These are phyloP conservation scores for Fusarium burgessii DNA, from an alignment of 2,329 filamentous ascomycete genomes.

Conservation along the genomic window DNA sequence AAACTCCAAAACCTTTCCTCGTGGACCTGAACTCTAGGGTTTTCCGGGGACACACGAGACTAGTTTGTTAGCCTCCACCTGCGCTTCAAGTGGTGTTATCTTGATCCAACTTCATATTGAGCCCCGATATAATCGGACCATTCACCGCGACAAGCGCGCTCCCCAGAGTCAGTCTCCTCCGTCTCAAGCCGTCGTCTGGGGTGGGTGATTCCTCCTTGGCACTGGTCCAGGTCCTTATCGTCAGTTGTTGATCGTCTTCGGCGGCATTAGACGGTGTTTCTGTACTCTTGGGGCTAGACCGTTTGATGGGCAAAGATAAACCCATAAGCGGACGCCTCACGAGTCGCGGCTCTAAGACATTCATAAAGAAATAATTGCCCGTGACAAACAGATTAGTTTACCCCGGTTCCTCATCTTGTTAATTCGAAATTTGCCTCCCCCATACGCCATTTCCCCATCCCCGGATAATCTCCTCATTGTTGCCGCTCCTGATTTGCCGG, in stretches of 20 bases:
- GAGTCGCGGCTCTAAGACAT: constrained; percentile 31
- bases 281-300: constrained; percentile 36
- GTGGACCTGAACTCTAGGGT: background rate
- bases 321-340: constrained; percentile 22
- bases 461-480: constrained; percentile 37
- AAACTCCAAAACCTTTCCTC: constrained; percentile 24
- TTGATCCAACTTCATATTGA: constrained; percentile 29
- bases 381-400: constrained; percentile 20
- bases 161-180: constrained; percentile 40
- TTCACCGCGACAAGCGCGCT: constrained; percentile 47
- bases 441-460: constrained; percentile 36
- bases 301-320: constrained; percentile 26
- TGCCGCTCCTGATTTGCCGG: constrained; percentile 30
- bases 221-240: constrained; percentile 38
- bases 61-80: constrained; percentile 9
- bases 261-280: constrained; percentile 11
- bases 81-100: constrained; percentile 23
- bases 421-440: constrained; percentile 36
- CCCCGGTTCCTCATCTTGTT: constrained; percentile 7
- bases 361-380: background rate
- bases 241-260: constrained; percentile 22
- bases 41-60: constrained; percentile 32
- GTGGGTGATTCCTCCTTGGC: constrained; percentile 19
- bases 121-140: constrained; percentile 39
- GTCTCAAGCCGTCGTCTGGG: constrained; percentile 33